These are phyloP conservation scores for Millerozyma acaciae DNA, from an alignment of 805 yeast genomes.

Conservation along the genomic window DNA sequence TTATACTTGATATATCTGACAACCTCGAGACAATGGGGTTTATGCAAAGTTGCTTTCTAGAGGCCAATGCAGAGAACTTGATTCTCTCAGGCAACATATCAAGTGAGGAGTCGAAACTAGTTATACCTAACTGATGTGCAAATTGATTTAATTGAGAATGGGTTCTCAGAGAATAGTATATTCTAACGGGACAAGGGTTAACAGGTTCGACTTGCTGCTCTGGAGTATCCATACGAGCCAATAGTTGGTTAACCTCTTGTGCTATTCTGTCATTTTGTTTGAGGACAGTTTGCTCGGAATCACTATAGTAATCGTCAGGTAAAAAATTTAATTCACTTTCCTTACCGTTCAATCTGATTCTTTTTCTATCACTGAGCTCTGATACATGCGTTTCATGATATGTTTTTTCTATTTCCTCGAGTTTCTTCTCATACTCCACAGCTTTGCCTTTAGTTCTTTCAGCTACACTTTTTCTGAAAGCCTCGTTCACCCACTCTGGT, in stretches of 20 bases:
- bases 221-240: conserved; percentile 37
- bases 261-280: conserved; percentile 25
- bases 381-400: conserved; percentile 13
- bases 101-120: conserved; percentile 62
- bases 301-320: conserved; percentile 37
- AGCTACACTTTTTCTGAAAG: conserved; percentile 28
- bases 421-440: conserved; percentile 38
- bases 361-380: conserved; percentile 8
- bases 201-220: conserved; percentile 15
- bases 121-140: conserved; percentile 61
- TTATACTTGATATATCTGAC: conserved; percentile 51
- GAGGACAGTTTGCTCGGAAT: conserved; percentile 13
- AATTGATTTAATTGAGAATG: conserved; percentile 87
- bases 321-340: conserved; percentile 13
- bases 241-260: conserved; percentile 46
- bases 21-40: conserved; percentile 55
- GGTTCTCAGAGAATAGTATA: conserved; percentile 78
- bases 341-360: conserved; percentile 4
- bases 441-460: conserved; percentile 23
- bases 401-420: conserved; percentile 30
- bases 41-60: conserved; percentile 82
- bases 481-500: conserved; percentile 64
- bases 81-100: conserved; percentile 45
- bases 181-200: conserved; percentile 35
- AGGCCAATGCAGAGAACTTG: conserved; percentile 72